Evolutionary conservation across 106 monocot species (phyloP), one percentile per base, ranked within the genome.

Genomic region (Acorus calamus): DNA sequence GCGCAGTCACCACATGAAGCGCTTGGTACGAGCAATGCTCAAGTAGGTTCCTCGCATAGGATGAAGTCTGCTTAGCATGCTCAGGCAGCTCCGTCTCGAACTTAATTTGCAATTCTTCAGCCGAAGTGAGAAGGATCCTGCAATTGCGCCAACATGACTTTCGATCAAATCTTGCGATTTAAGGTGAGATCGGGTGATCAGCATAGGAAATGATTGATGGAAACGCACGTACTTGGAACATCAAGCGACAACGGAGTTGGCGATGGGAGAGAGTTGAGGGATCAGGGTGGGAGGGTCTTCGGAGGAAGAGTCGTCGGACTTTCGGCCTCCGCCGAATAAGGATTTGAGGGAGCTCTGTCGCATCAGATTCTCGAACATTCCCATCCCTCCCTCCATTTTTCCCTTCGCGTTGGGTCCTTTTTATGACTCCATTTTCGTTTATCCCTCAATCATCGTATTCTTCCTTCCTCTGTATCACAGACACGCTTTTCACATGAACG

Each of bases 1-100:
- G 11, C 60, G 70, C 77, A 43, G 74, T 76, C 10, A 81, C 55
- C 12, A 65, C 72, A 52, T 75, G 77, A 62, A 94, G 81, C 52
- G 89, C 77, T 62, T 77, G 81, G 74, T 75, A 84, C 53, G 77
- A 84, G 69, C 77, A 94, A 55, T 79, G 86, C 72, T 86, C 86
- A 52, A 94, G 51, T 2, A 94, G 66, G 78, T 77, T 86, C 53
- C 86, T 83, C 50, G 81, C 86, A 73, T 84, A 94, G 4, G 48
- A 51, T 8, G 77, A 63, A 58, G 81, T 71, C 55, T 79, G 60
- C 54, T 66, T 75, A 4, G 77, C 74, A 70, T 64, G 64, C 50
- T 79, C 81, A 44, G 78, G 72, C 11, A 84, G 42, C 47, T 85
- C 76, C n/a, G 58, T 73, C 52, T 84, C 80, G 57, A 91, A 88